Conservation (phyloP, 1,284 basidiomycete genomes). For the Trametes polyzona region DNA sequence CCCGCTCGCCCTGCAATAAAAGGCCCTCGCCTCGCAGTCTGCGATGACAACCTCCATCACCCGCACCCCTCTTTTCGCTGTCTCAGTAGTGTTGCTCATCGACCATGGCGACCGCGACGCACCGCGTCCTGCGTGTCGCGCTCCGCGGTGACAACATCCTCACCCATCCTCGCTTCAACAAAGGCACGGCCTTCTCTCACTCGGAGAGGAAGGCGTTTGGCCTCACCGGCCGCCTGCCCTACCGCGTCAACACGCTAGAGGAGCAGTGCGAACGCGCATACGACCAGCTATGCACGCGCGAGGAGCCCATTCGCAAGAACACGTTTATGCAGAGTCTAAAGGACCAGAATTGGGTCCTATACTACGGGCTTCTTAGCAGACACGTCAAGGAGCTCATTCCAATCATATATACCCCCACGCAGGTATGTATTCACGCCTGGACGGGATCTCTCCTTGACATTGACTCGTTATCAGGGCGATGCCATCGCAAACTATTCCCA, state of each 20-base stretch:
- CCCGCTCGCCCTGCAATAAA: conserved; percentile 13
- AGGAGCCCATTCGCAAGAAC: conserved; percentile 64
- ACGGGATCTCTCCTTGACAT: background rate
- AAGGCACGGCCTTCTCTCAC: conserved; percentile 73
- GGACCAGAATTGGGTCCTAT: conserved; percentile 78
- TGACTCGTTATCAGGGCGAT: background rate
- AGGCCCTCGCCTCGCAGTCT: background rate
- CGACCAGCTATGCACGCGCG: conserved; percentile 58
- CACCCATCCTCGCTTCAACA: conserved; percentile 68
- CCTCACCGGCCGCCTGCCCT: conserved; percentile 77
- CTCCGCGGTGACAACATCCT: conserved; percentile 65
- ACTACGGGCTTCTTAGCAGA: conserved; percentile 67
- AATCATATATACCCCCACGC: conserved; percentile 76
- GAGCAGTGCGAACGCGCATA: conserved; percentile 77
- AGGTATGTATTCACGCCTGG: conserved; percentile 42
- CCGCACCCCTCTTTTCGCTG: background rate
- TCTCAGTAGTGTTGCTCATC: background rate
- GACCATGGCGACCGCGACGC: conserved; percentile 29
- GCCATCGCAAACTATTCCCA: conserved; percentile 84
- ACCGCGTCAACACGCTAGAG: conserved; percentile 74
- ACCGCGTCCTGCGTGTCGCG: conserved; percentile 46
- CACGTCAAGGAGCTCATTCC: conserved; percentile 79
- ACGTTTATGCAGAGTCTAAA: conserved; percentile 75
- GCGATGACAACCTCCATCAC: background rate
- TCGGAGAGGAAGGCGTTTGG: conserved; percentile 74